phyloP scores from a whole-genome alignment of 1,284 basidiomycete genomes.

The Paramarasmius palmivorus region DNA sequence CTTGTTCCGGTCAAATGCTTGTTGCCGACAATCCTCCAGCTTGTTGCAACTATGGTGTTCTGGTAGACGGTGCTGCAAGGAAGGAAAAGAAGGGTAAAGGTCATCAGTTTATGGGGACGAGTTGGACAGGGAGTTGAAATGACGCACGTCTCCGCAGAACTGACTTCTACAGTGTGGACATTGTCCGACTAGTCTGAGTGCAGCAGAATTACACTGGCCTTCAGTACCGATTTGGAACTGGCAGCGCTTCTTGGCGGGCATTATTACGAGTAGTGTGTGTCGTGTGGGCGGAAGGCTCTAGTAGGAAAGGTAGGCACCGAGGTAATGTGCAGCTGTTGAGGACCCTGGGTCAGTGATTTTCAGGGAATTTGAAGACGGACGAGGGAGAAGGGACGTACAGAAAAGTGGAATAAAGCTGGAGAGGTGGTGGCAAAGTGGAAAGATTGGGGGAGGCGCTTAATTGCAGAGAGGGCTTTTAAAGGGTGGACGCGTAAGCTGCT shows the following conservation, averaged over 20 bases:
- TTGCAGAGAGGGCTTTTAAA: too few relatives aligned
- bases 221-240: conserved; percentile 66
- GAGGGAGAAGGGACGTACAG: conserved; percentile 3
- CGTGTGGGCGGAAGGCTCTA: background rate
- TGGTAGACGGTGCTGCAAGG: conserved; percentile 73
- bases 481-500: too few relatives aligned
- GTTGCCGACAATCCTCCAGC: conserved; percentile 77
- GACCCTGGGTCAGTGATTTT: background rate
- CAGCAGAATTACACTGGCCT: conserved; percentile 72
- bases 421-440: background rate
- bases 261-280: conserved; percentile 37
- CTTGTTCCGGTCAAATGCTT: conserved; percentile 86
- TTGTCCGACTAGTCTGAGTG: conserved; percentile 78
- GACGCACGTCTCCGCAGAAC: conserved; percentile 77
- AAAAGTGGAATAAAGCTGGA: background rate
- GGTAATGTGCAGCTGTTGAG: background rate
- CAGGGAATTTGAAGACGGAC: conserved; percentile 2
- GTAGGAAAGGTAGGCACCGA: background rate
- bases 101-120: conserved; percentile 6
- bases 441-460: too few relatives aligned
- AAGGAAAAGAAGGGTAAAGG: conserved; percentile 14
- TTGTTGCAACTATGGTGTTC: conserved; percentile 81
- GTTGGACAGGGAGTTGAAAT: conserved; percentile 1
- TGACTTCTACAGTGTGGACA: conserved; percentile 76
- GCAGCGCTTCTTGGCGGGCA: conserved; percentile 85